Conservation (phyloP, 257 asterid species). For the Solanum clarkiae region DNA sequence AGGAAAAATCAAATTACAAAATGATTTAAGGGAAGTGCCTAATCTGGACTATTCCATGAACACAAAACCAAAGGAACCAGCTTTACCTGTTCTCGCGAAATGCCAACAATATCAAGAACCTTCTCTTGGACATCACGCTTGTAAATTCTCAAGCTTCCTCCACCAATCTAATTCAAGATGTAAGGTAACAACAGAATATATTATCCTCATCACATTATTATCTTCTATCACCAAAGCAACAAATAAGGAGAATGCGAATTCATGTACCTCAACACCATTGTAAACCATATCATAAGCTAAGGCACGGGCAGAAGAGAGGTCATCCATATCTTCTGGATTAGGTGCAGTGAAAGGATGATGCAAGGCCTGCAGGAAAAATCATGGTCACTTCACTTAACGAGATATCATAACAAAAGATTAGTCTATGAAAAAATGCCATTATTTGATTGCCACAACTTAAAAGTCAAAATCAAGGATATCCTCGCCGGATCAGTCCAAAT, state of each 20-base stretch:
- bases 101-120: conserved; percentile 82
- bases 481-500: neutral
- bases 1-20: neutral
- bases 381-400: neutral
- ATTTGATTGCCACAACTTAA: neutral
- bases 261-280: conserved; percentile 87
- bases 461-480: neutral
- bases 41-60: neutral
- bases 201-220: neutral
- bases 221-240: neutral
- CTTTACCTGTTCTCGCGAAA: conserved; percentile 63
- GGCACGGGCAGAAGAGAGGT: conserved; percentile 90
- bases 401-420: neutral
- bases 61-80: neutral
- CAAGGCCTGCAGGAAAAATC: conserved; percentile 49
- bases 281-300: conserved; percentile 98
- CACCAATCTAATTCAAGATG: conserved; percentile 57
- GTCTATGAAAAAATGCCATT: neutral
- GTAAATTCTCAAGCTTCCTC: conserved; percentile 97
- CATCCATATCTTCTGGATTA: conserved; percentile 77
- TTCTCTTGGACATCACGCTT: conserved; percentile 86
- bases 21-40: neutral
- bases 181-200: neutral
- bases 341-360: conserved; percentile 99
- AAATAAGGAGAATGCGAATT: neutral